These are phyloP conservation scores for Oryza nivara DNA, from an alignment of 176 grass and related monocot genomes.

Conservation along the genomic window DNA sequence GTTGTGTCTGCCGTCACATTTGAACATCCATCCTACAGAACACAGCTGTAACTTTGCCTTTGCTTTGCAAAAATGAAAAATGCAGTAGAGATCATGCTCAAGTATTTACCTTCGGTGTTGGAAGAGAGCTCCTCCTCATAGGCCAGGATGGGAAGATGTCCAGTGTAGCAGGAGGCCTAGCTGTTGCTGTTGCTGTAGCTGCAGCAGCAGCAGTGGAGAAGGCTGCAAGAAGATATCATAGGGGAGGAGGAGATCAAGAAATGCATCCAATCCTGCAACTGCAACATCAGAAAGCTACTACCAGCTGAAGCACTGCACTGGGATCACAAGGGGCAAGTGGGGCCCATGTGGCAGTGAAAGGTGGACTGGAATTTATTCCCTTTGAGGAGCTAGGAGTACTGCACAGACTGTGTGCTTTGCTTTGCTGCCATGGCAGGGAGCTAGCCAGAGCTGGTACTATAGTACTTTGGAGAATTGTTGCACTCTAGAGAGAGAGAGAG, in stretches of 20 bases:
- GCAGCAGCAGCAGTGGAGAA: constrained; percentile 52
- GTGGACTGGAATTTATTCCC: constrained; percentile 42
- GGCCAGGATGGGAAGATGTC: constrained; percentile 95
- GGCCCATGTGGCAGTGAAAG: constrained; percentile 40
- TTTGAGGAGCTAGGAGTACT: constrained; percentile 31
- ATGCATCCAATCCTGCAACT: constrained; percentile 27
- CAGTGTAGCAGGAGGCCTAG: constrained; percentile 70
- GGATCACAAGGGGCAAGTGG: constrained; percentile 51
- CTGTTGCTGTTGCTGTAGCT: constrained; percentile 34
- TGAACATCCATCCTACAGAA: constrained; percentile 39
- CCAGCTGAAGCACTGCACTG: constrained; percentile 53
- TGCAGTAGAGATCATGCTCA: neutral
- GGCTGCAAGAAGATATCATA: constrained; percentile 68
- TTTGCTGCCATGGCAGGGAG: constrained; percentile 35
- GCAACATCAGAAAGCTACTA: neutral
- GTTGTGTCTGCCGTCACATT: constrained; percentile 52
- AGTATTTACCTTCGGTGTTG: constrained; percentile 66
- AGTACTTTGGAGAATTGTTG: constrained; percentile 31
- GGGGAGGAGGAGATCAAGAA: constrained; percentile 57
- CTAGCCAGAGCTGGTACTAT: constrained; percentile 43
- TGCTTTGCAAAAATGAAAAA: neutral
- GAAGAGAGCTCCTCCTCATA: constrained; percentile 55
- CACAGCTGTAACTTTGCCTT: neutral
- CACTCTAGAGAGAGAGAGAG: constrained; percentile 19
- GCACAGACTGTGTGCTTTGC: no score